Percentiles rank a stretch among this genome's conserved stretches.
phyloP scores from a whole-genome alignment of 805 yeast genomes.

The Saccharomycopsis capsularis region DNA sequence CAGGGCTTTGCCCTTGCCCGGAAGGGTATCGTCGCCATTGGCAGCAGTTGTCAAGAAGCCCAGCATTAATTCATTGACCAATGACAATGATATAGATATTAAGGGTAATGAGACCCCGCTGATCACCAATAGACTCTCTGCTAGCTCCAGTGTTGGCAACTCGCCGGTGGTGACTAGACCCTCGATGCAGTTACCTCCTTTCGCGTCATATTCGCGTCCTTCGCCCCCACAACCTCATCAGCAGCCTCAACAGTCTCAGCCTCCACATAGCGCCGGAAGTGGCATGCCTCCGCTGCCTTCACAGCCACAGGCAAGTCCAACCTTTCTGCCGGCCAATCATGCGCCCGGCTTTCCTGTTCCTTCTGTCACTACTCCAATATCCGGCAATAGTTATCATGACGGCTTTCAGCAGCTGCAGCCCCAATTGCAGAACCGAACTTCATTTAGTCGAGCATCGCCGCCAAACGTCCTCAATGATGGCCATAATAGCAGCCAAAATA shows the following conservation, averaged over 20 bases:
- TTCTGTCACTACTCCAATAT: too few species aligned
- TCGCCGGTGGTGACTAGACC: conserved; percentile 10
- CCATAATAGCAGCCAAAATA: background rate
- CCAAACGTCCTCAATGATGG: background rate
- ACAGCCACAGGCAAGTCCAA: too few species aligned
- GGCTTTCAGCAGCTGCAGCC: too few species aligned
- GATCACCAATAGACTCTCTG: conserved; percentile 23
- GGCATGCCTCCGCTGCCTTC: too few species aligned
- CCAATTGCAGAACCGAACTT: background rate
- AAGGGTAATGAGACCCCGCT: conserved; percentile 36
- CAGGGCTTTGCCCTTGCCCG: background rate
- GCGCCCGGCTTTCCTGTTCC: too few species aligned
- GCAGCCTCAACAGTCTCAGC: background rate
- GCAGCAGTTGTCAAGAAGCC: conserved; percentile 3
- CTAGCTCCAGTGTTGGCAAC: conserved; percentile 1
- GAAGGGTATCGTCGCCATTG: background rate
- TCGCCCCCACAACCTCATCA: background rate
- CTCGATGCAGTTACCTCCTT: background rate
- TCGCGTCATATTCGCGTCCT: background rate
- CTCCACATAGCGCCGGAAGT: background rate
- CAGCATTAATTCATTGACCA: conserved; percentile 30
- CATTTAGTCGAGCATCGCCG: background rate
- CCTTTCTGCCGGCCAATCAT: too few species aligned
- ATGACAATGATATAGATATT: conserved; percentile 40
- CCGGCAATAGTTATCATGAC: too few species aligned